Percentiles rank a stretch among this genome's conserved stretches.
Conservation (phyloP, 257 asterid genomes). For the Euphrasia confusa region DNA sequence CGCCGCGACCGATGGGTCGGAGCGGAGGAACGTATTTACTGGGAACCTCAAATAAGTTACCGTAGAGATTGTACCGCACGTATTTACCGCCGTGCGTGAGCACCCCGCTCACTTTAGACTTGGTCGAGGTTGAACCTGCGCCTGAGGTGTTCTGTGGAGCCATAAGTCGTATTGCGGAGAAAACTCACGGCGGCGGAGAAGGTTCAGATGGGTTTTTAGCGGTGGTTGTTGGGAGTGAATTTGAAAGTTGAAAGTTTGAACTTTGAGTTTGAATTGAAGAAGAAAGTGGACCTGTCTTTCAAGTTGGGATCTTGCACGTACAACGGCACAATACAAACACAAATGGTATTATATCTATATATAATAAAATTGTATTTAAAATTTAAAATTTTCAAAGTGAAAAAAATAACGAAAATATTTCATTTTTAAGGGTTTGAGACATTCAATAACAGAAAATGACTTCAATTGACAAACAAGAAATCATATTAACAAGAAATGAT, state of each 20-base stretch:
- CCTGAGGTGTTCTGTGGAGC: constrained; percentile 35
- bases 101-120: constrained; percentile 40
- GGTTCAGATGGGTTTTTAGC: constrained; percentile 13
- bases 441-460: too few relatives aligned
- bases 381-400: too few relatives aligned
- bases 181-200: constrained; percentile 15
- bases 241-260: constrained; percentile 3
- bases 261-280: too few relatives aligned
- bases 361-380: too few relatives aligned
- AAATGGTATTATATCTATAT: too few relatives aligned
- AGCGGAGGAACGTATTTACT: constrained; percentile 73
- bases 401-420: too few relatives aligned
- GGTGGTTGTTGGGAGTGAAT: constrained; percentile 8
- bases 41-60: constrained; percentile 66
- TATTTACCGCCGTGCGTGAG: constrained; percentile 62
- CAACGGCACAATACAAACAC: too few relatives aligned
- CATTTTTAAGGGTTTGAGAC: too few relatives aligned
- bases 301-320: too few relatives aligned
- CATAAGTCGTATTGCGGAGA: constrained; percentile 23
- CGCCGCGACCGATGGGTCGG: constrained; percentile 89
- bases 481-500: too few relatives aligned
- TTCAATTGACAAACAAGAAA: too few relatives aligned
- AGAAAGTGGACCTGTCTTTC: too few relatives aligned
- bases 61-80: constrained; percentile 67
- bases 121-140: constrained; percentile 31